These are phyloP conservation scores for Phallus indusiatus DNA, from an alignment of 768 basidiomycete species.

Conservation along the genomic window DNA sequence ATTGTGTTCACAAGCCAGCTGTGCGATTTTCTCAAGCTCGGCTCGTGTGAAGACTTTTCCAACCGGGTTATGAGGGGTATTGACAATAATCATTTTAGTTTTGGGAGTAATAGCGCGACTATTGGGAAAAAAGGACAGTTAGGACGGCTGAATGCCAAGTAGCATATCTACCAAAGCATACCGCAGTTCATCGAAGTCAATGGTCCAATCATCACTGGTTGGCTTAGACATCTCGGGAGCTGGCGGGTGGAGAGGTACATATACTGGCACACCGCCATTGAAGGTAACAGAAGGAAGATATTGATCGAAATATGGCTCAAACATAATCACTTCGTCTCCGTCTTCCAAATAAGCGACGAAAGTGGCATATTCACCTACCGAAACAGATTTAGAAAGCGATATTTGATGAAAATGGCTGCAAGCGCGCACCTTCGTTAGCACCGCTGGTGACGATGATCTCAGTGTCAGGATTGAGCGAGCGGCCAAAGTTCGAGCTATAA, in stretches of 20 bases:
- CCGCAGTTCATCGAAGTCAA: conserved; percentile 86
- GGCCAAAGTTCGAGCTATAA: conserved; percentile 56
- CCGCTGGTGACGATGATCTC: conserved; percentile 95
- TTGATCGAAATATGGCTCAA: conserved; percentile 98
- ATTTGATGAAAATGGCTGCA: too few relatives aligned
- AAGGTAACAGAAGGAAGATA: conserved; percentile 89
- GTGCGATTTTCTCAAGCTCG: conserved; percentile 81
- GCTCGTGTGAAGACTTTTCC: conserved; percentile 87
- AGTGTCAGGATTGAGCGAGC: conserved; percentile 69
- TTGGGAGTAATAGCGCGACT: conserved; percentile 79
- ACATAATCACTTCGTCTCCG: conserved; percentile 97
- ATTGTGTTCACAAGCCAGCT: conserved; percentile 84
- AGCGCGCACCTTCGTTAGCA: conserved; percentile 80
- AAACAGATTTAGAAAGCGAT: conserved; percentile 3
- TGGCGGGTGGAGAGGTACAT: conserved; percentile 93
- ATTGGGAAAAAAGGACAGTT: not conserved
- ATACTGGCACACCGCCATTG: conserved; percentile 88
- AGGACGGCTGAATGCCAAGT: too few relatives aligned
- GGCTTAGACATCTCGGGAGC: conserved; percentile 33
- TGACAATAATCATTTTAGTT: conserved; percentile 91
- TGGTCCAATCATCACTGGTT: conserved; percentile 73
- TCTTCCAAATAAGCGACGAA: conserved; percentile 85
- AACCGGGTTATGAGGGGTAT: conserved; percentile 97
- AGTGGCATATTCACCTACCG: conserved; percentile 82
- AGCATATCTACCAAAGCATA: too few relatives aligned